Evolutionary conservation across 768 basidiomycete genomes (phyloP).

Genomic region (Crassisporium funariophilum): DNA sequence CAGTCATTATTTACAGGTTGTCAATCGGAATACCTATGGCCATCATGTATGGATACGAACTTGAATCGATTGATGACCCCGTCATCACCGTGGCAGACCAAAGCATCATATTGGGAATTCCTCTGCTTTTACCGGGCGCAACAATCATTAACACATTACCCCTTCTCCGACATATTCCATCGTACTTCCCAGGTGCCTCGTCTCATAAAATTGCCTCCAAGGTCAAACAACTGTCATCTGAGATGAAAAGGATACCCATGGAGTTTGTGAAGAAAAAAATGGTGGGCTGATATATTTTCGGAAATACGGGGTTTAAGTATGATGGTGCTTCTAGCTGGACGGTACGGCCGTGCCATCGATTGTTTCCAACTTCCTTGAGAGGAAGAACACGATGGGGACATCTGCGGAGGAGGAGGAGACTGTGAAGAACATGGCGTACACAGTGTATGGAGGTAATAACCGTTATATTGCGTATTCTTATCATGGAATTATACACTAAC

Average conservation of each 20-base stretch:
- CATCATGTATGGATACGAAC: constrained; percentile 16
- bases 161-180: constrained; percentile 8
- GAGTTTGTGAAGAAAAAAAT: constrained; percentile 7
- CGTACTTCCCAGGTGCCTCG: constrained; percentile 15
- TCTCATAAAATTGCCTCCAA: constrained; percentile 2
- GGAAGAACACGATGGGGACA: not conserved
- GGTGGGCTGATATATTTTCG: not conserved
- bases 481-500: not conserved
- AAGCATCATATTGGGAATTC: constrained; percentile 2
- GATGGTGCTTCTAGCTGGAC: constrained; percentile 2
- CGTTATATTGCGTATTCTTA: not conserved
- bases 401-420: constrained; percentile 10
- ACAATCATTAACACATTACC: constrained; percentile 14
- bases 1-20: constrained; percentile 1
- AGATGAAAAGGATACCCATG: constrained; percentile 7
- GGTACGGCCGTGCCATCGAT: constrained; percentile 13
- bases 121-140: constrained; percentile 9
- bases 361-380: constrained; percentile 13
- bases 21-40: constrained; percentile 10
- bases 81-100: constrained; percentile 6
- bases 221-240: not conserved
- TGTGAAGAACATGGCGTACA: not conserved
- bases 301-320: not conserved
- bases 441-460: not conserved
- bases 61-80: constrained; percentile 10